Base-by-base conservation (phyloP, 345 rosid genomes). In the Microcos paniculata region DNA sequence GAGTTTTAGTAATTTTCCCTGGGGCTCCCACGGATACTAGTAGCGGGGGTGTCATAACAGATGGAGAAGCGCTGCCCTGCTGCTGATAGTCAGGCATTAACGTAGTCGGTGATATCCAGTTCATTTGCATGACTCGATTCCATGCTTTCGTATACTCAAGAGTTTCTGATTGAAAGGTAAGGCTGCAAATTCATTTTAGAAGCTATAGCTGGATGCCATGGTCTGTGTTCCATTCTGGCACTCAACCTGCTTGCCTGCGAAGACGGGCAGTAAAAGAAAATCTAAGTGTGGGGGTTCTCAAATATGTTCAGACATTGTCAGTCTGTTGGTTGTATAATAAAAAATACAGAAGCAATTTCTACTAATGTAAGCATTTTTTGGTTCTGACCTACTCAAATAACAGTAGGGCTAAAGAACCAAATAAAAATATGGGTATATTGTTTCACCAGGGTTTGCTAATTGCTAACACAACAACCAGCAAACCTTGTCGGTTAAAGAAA, bases 21-120 rank as follows among this genome's bases (percentile, higher is more conserved):
- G 92, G 94, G 77, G 92, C 85, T 71, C 82, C 87, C 8, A 84
- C 81, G 76, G 80, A 83, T 62, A 86, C 75, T 8, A 89, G 85
- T 2, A 15, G 12, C 13, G n/a, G 24, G 16, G 67, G 45, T 33
- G 40, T 33, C n/a, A 8, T 21, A 6, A 31, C 19, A 31, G 65
- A 30, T 7, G n/a, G n/a, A n/a, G 43, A 16, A n/a, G 64, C 18
- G 16, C 19, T 30, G 42, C 40, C 64, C n/a, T n/a, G n/a, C n/a
- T n/a, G n/a, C 18, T 61, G 42, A 13, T 16, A 62, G 18, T 1
- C 67, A 1, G 24, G 67, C 31, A 33, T 13, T 21, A 62, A 3
- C 19, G 67, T 2, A 33, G 24, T 62, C 4, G 16, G 45, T 4
- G 14, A 19, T n/a, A 6, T 35, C 46, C 46, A 18, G 18, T 57